Conservation (phyloP, 1,139 yeast genomes). For the Hyphopichia wangnamkhiaoensis region DNA sequence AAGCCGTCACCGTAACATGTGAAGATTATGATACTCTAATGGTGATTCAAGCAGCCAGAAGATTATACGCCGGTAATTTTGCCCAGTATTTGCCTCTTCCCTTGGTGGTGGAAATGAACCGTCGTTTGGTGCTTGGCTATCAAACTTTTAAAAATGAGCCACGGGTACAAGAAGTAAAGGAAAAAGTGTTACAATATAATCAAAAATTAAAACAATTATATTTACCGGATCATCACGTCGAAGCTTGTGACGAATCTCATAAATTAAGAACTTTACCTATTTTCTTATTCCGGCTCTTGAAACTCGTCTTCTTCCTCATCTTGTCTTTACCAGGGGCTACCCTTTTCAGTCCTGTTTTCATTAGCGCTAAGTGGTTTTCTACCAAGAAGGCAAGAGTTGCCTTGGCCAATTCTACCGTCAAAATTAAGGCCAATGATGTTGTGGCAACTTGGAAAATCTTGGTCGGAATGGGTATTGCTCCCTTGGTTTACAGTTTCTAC, state of each 20-base stretch:
- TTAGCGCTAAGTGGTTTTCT: conserved; percentile 74
- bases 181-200: conserved; percentile 69
- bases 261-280: conserved; percentile 46
- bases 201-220: conserved; percentile 64
- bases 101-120: conserved; percentile 83
- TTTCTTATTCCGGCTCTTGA: conserved; percentile 54
- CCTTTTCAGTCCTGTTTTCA: conserved; percentile 83
- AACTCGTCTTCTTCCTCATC: conserved; percentile 53
- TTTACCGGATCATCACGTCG: conserved; percentile 89
- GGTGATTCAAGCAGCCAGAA: conserved; percentile 90
- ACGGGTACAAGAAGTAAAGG: conserved; percentile 57
- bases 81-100: conserved; percentile 75
- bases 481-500: conserved; percentile 77
- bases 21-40: conserved; percentile 90
- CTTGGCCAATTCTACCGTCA: conserved; percentile 84
- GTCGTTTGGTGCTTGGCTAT: conserved; percentile 81
- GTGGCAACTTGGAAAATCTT: conserved; percentile 95
- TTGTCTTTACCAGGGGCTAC: conserved; percentile 84
- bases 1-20: conserved; percentile 88
- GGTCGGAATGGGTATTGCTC: conserved; percentile 87
- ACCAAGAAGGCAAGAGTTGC: conserved; percentile 74
- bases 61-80: conserved; percentile 79
- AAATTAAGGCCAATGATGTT: conserved; percentile 88
- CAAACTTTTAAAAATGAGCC: conserved; percentile 73
- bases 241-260: conserved; percentile 51